Conservation (phyloP, 345 rosid species). For the Pistacia atlantica region DNA sequence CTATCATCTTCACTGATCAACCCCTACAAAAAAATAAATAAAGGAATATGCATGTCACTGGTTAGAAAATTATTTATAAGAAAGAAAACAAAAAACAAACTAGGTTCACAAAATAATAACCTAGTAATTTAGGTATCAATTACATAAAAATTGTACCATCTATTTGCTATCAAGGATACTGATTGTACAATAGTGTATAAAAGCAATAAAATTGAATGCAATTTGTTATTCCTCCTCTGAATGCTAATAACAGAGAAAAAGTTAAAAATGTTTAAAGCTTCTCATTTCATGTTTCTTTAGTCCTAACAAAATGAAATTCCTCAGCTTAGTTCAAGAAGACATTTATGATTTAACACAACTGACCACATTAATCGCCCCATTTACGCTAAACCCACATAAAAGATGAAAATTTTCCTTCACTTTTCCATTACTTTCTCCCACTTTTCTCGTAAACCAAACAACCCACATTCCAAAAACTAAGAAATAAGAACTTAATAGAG, state of each 20-base stretch:
- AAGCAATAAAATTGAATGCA: not conserved
- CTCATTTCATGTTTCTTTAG: too few species aligned
- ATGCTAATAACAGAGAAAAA: not conserved
- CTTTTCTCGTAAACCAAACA: conserved; percentile 14
- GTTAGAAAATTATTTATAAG: not conserved
- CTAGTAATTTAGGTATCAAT: not conserved
- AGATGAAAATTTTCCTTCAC: not conserved
- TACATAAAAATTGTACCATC: not conserved
- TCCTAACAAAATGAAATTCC: not conserved
- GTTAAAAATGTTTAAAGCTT: too few species aligned
- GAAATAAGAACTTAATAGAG: not conserved
- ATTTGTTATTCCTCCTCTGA: not conserved
- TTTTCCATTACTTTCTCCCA: not conserved
- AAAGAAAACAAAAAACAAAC: not conserved
- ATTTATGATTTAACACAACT: conserved; percentile 3
- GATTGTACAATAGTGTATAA: not conserved
- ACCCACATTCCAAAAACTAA: conserved; percentile 5
- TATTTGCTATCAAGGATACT: not conserved
- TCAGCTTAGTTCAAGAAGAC: not conserved
- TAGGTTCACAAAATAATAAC: not conserved
- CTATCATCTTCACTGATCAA: conserved; percentile 61
- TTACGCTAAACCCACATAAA: not conserved
- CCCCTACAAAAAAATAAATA: conserved; percentile 48
- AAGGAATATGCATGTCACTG: not conserved
- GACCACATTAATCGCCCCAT: not conserved